Conservation (phyloP, 2,329 filamentous ascomycete species). For the Neonectria coccinea region DNA sequence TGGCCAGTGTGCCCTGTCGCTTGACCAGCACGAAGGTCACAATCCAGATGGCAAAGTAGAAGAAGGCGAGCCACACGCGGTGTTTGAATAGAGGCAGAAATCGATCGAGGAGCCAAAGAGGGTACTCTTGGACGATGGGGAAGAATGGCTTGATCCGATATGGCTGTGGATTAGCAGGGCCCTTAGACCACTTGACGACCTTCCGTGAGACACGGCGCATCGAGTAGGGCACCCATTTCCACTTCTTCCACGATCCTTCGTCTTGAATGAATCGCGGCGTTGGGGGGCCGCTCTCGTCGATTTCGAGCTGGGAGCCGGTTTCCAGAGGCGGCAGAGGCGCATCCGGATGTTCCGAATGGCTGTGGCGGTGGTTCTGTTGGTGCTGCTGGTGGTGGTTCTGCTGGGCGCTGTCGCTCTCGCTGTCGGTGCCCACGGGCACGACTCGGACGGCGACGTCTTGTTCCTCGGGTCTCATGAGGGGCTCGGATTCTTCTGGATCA, state of each 20-base stretch:
- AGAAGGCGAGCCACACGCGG: slow-evolving; percentile 67
- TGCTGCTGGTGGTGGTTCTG: slow-evolving; percentile 24
- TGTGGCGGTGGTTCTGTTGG: not conserved
- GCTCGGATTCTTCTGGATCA: slow-evolving; percentile 51
- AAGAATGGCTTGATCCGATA: slow-evolving; percentile 69
- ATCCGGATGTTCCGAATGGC: slow-evolving; percentile 54
- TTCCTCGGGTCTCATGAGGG: slow-evolving; percentile 54
- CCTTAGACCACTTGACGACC: slow-evolving; percentile 63
- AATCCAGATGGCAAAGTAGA: slow-evolving; percentile 75
- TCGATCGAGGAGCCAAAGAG: slow-evolving; percentile 71
- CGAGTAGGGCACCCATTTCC: slow-evolving; percentile 70
- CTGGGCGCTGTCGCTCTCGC: slow-evolving; percentile 29
- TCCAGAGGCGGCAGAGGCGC: slow-evolving; percentile 53
- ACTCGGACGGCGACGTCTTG: slow-evolving; percentile 42
- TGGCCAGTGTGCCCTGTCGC: slow-evolving; percentile 68
- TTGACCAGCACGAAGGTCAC: slow-evolving; percentile 76
- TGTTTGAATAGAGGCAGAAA: slow-evolving; percentile 71
- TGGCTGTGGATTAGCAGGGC: slow-evolving; percentile 64
- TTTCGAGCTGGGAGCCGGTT: slow-evolving; percentile 54
- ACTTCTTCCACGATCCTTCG: slow-evolving; percentile 58
- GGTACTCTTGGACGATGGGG: slow-evolving; percentile 74
- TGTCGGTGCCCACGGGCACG: slow-evolving; percentile 39
- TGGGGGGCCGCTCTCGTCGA: slow-evolving; percentile 58
- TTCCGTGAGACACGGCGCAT: slow-evolving; percentile 59
- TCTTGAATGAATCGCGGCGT: slow-evolving; percentile 73